Base-by-base conservation (phyloP, 2,329 filamentous ascomycete genomes). In the Ilyonectria mors-panacis region DNA sequence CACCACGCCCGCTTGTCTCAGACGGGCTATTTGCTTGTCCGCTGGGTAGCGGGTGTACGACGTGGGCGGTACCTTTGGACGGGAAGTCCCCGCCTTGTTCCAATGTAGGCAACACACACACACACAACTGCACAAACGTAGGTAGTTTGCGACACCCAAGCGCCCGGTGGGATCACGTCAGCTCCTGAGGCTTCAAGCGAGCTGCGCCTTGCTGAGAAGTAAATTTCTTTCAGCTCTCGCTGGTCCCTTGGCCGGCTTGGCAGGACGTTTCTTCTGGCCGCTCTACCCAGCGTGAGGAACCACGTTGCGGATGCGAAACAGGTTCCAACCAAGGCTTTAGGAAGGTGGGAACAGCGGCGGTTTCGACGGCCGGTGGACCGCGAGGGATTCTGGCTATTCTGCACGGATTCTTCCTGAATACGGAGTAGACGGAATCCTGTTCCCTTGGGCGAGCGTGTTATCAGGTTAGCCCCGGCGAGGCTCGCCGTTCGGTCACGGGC, bases 261-360 rank as follows among this genome's bases (percentile, higher is more conserved):
- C 57, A 50, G 44, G 55, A 62, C 63, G 44, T 47, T 44, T 37
- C 57, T 15, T 35, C 39, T 26, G 28, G 19, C 33, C 6, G 17
- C 19, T 45, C 39, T 26, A 35, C 51, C 67, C 64, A 63, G 58
- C 35, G 45, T 26, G 45, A 64, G 61, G 67, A 64, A 61, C 59
- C 54, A 72, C 61, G 69, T 73, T 65, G 56, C 55, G 69, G 57
- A 60, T 48, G 51, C 47, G 51, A 47, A 53, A 53, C 53, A 58
- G 56, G 51, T 68, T 65, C 65, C 30, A 54, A 39, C 42, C 53
- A 23, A 21, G 10, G 48, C 6, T 39, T 59, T 39, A 21, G n/a
- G 26, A 53, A 53, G 9, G 10, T n/a, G 30, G 33, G 33, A 21
- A 19, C 50, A 23, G n/a, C 50, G 10, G 50, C 57, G 30, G 57